Evolutionary conservation across 2,329 filamentous ascomycete species (phyloP).

Genomic region (Thelonectria discophora): DNA sequence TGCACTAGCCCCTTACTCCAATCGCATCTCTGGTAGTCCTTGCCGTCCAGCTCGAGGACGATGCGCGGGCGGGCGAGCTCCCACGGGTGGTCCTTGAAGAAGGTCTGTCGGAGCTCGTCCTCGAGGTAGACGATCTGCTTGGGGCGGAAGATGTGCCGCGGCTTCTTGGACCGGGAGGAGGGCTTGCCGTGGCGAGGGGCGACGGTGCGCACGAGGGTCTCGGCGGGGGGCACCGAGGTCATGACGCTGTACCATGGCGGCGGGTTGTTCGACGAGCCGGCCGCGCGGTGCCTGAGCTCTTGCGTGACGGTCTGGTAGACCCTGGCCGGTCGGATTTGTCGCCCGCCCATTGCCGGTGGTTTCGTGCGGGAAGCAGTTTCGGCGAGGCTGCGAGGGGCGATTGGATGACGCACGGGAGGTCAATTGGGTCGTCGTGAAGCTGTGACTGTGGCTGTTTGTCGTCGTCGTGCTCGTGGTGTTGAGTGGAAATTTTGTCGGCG

Average conservation of each 20-base stretch:
- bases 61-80: slow-evolving; percentile 89
- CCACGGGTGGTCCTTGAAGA: slow-evolving; percentile 97
- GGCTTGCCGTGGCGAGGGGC: slow-evolving; percentile 56
- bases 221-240: slow-evolving; percentile 64
- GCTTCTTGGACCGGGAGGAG: slow-evolving; percentile 57
- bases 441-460: slow-evolving; percentile 19
- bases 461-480: slow-evolving; percentile 27
- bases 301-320: slow-evolving; percentile 57
- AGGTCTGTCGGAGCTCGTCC: slow-evolving; percentile 80
- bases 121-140: slow-evolving; percentile 82
- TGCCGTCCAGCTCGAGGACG: slow-evolving; percentile 85
- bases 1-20: slow-evolving; percentile 83
- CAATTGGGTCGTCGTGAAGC: slow-evolving; percentile 33
- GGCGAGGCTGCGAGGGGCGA: slow-evolving; percentile 12
- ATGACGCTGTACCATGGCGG: slow-evolving; percentile 63
- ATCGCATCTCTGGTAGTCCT: slow-evolving; percentile 77
- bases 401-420: slow-evolving; percentile 26
- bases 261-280: slow-evolving; percentile 46
- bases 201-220: slow-evolving; percentile 64
- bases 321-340: slow-evolving; percentile 57
- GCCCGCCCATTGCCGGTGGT: slow-evolving; percentile 51
- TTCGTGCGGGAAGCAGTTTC: neutral
- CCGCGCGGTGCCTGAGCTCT: slow-evolving; percentile 54
- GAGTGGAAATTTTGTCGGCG: slow-evolving; percentile 46
- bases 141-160: slow-evolving; percentile 83